Conservation (phyloP, 331 rosid species). For the Cydonia oblonga region DNA sequence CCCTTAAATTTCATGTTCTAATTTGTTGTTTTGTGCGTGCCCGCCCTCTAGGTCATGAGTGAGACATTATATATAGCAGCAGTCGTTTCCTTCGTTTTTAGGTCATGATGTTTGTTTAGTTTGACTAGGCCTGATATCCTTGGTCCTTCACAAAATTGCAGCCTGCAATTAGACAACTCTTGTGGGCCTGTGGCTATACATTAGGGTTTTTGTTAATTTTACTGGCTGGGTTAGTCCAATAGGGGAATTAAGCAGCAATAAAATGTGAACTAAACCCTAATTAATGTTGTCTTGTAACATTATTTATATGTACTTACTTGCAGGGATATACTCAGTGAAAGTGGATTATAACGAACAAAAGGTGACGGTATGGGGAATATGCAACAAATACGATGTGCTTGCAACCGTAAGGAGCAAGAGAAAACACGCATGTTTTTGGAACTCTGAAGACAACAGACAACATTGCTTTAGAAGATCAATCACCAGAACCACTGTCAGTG, state of each 20-base stretch:
- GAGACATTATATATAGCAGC: neutral
- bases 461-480: neutral
- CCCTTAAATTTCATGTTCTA: neutral
- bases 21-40: neutral
- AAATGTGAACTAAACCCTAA: neutral
- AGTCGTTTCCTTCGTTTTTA: neutral
- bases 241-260: neutral
- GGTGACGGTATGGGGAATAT: conserved; percentile 91
- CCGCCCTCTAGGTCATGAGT: neutral
- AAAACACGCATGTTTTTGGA: conserved; percentile 77
- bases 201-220: neutral
- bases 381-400: conserved; percentile 72
- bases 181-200: neutral
- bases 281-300: neutral
- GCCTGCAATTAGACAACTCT: neutral
- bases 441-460: conserved; percentile 50
- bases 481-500: neutral
- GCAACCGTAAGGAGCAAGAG: conserved; percentile 57
- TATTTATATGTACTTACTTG: neutral
- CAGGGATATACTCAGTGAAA: conserved; percentile 79
- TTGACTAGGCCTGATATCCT: neutral
- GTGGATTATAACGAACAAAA: conserved; percentile 65
- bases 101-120: neutral
- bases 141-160: neutral
- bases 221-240: neutral